These are phyloP conservation scores for Xerocomellus intermedius DNA, from an alignment of 768 basidiomycete species.

Conservation along the genomic window DNA sequence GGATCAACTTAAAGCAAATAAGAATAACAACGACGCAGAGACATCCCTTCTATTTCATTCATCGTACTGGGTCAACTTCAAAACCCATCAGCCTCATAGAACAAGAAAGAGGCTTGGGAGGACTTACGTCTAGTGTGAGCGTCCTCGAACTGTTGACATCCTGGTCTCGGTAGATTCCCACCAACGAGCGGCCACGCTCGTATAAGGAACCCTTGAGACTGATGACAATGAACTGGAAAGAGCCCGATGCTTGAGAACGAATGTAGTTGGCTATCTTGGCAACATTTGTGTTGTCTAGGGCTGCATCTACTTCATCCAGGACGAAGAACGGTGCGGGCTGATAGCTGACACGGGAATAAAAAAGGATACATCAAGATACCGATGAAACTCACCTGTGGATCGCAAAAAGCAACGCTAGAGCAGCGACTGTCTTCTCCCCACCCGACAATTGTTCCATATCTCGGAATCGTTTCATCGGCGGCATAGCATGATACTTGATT, in stretches of 20 bases:
- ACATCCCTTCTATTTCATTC: slow-evolving; percentile 16
- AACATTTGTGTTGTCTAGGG: slow-evolving; percentile 98
- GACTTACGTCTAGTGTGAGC: slow-evolving; percentile 82
- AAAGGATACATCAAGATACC: not conserved
- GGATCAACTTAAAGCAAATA: slow-evolving; percentile 23
- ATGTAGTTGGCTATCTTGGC: slow-evolving; percentile 95
- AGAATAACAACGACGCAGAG: slow-evolving; percentile 17
- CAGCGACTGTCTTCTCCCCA: slow-evolving; percentile 98
- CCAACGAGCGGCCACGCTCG: slow-evolving; percentile 84
- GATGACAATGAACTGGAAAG: slow-evolving; percentile 97
- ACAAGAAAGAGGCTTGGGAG: not conserved
- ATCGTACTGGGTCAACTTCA: slow-evolving; percentile 30
- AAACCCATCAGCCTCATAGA: slow-evolving; percentile 6
- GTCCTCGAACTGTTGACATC: slow-evolving; percentile 90
- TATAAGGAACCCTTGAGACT: slow-evolving; percentile 93
- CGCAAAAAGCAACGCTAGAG: slow-evolving; percentile 92
- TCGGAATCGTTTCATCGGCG: slow-evolving; percentile 97
- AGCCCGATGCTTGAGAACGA: slow-evolving; percentile 73
- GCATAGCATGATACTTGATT: slow-evolving; percentile 99
- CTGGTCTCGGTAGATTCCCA: slow-evolving; percentile 94
- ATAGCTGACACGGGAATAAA: slow-evolving; percentile 52
- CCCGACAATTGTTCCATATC: slow-evolving; percentile 99
- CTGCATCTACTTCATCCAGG: slow-evolving; percentile 97
- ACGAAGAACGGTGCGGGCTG: slow-evolving; percentile 98
- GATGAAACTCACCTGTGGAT: slow-evolving; percentile 73